Evolutionary conservation across 306 rosid genomes (phyloP).

Genomic region (Citrullus amarus): DNA sequence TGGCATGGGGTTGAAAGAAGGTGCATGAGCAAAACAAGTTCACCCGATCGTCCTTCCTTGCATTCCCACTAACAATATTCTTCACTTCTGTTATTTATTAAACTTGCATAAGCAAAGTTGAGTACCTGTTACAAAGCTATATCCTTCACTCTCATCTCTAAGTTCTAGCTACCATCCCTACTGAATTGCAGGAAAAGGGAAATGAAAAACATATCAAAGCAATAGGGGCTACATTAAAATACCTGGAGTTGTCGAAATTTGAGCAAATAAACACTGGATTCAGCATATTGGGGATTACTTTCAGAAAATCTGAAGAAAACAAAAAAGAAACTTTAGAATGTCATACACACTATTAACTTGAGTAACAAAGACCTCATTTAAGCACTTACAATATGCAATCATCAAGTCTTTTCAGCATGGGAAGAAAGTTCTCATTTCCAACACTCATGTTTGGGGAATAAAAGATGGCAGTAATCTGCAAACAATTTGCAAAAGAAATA

Average conservation of each 20-base stretch:
- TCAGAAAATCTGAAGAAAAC: constrained; percentile 67
- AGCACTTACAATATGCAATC: constrained; percentile 91
- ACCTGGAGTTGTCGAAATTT: constrained; percentile 99
- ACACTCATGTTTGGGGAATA: constrained; percentile 89
- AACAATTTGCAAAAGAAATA: constrained; percentile 6
- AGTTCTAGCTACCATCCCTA: neutral
- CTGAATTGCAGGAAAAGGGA: neutral
- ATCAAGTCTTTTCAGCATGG: constrained; percentile 87
- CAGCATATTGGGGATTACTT: constrained; percentile 88
- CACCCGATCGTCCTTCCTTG: neutral
- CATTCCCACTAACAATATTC: neutral
- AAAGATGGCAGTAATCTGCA: constrained; percentile 82
- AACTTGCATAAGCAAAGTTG: neutral
- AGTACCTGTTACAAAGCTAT: neutral
- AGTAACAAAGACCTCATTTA: neutral
- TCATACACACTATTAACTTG: neutral
- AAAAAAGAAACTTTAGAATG: constrained; percentile 1
- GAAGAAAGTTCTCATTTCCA: constrained; percentile 76
- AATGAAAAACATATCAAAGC: neutral
- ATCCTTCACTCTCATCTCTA: neutral
- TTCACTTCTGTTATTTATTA: neutral
- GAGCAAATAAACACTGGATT: constrained; percentile 91
- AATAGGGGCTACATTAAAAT: neutral
- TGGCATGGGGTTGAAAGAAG: neutral
- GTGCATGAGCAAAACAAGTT: neutral